Evolutionary conservation across 192 early-diverging fungal species (phyloP), one percentile per base, ranked within the genome.

Genomic region (Coemansia sp.): DNA sequence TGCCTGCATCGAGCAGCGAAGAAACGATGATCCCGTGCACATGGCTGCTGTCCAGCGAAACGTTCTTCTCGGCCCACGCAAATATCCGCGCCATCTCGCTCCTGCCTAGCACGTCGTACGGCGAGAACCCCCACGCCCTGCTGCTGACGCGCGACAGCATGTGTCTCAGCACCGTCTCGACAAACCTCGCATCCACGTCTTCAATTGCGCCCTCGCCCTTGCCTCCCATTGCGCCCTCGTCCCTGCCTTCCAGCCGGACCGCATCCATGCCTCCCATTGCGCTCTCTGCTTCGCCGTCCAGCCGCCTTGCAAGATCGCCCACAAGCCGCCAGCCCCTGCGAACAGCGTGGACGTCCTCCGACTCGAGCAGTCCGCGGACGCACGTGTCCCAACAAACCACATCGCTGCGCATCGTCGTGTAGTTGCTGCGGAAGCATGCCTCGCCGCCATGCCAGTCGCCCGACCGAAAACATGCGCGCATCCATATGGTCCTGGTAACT

Each of bases 401-500:
- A 26, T 76, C 74, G n/a, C 6, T 16, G n/a, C 45, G 30, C 66
- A 73, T 69, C 1, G 0, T 41, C 26, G 21, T 60, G 15, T 24
- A 44, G 35, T 76, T 41, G 5, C 12, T 34, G 20, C 58, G 56
- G 62, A 82, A 82, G 34, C 52, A 76, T 2, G 30, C 21, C 8
- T 33, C 62, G 14, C 64, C 79, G 3, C 43, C 16, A 0, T 5
- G 14, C 79, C 79, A 82, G 35, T 63, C 49, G 34, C 65, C 70
- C 12, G 43, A 23, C 6, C 67, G 75, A 60, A 82, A 76, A n/a
- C 71, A 73, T 2, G 79, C 79, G 5, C 79, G 79, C 57, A 82
- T 56, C 79, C 79, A 76, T 10, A 82, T 82, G 0, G 70, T 49
- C 18, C 64, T 45, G 4, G 79, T 82, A 16, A 53, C 71, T 15